Conservation (phyloP, 176 grass and related monocot genomes). For the Urochloa ruziziensis region DNA sequence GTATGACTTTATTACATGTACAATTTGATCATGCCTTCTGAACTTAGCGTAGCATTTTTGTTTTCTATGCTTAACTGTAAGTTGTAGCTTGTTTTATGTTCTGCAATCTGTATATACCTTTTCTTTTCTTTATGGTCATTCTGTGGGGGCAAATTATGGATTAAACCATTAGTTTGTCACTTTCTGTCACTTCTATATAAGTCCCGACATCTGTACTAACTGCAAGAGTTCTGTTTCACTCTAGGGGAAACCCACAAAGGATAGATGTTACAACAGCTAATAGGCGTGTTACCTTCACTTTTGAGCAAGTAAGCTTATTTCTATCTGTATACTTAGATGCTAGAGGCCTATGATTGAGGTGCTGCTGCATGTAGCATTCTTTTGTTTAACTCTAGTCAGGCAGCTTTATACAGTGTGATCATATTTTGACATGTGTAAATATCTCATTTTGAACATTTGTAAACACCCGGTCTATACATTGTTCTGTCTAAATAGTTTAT, state of each 20-base stretch:
- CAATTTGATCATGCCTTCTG: not conserved
- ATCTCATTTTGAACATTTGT: not conserved
- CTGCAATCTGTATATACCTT: not conserved
- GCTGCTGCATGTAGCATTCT: not conserved
- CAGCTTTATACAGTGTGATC: not conserved
- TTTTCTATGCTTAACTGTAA: not conserved
- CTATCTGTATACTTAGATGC: slow-evolving; percentile 8
- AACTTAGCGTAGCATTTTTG: not conserved
- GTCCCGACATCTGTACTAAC: slow-evolving; percentile 10
- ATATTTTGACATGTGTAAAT: not conserved
- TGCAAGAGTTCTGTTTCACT: slow-evolving; percentile 24
- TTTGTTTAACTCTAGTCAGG: slow-evolving; percentile 12
- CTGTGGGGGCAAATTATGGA: not conserved
- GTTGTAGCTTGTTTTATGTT: not conserved
- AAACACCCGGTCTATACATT: not conserved
- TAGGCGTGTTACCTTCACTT: slow-evolving; percentile 88
- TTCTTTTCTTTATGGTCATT: not conserved
- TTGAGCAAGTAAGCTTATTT: slow-evolving; percentile 76
- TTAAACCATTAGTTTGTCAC: not conserved
- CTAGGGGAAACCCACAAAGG: slow-evolving; percentile 92
- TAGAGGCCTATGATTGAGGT: not conserved
- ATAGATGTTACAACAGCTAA: slow-evolving; percentile 85
- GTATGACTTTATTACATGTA: not conserved
- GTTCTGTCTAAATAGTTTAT: not conserved
- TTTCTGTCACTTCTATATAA: slow-evolving; percentile 20